Conservation (phyloP, 148 eudicot species). For the Suaeda aralocaspica region DNA sequence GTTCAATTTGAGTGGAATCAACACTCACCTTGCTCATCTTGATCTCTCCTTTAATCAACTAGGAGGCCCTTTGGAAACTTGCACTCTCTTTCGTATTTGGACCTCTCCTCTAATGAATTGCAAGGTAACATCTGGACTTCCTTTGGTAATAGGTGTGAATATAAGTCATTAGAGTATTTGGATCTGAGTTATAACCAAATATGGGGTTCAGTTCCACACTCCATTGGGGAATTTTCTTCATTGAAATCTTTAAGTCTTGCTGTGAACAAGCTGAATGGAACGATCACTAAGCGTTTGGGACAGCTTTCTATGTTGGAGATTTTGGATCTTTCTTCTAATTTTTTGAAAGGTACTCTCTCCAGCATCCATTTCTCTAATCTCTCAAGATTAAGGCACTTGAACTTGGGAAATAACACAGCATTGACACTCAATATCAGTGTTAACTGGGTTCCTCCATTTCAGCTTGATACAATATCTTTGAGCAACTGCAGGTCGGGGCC, state of each 20-base stretch:
- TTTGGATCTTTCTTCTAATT: neutral
- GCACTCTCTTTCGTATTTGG: neutral
- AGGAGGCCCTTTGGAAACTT: neutral
- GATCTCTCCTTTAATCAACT: neutral
- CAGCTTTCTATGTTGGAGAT: neutral
- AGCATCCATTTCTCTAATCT: neutral
- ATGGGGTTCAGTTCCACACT: slow-evolving; percentile 24
- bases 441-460: slow-evolving; percentile 3
- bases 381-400: neutral
- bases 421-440: neutral
- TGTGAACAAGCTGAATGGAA: neutral
- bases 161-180: neutral
- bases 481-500: slow-evolving; percentile 7
- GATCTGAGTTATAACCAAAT: slow-evolving; percentile 23
- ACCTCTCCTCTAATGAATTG: neutral
- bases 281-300: neutral
- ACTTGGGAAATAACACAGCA: neutral
- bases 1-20: slow-evolving; percentile 7
- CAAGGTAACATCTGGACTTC: neutral
- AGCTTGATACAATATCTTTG: neutral
- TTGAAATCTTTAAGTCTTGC: slow-evolving; percentile 10
- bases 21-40: slow-evolving; percentile 1
- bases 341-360: neutral
- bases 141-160: neutral
- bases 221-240: slow-evolving; percentile 14